phyloP scores from a whole-genome alignment of 768 basidiomycete genomes.

The Mycena maculata region DNA sequence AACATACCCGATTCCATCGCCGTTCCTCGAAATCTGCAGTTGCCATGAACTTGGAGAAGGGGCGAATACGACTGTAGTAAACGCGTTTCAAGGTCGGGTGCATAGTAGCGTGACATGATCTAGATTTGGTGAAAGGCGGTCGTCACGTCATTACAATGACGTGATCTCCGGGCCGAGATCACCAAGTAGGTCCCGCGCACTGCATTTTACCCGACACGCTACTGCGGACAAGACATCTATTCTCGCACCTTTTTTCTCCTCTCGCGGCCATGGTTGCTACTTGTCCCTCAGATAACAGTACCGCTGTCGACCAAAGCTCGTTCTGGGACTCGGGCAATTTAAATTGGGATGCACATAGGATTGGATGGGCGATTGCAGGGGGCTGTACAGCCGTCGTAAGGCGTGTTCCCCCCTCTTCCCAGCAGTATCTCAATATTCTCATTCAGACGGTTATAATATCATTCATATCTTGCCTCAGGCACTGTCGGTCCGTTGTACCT shows the following conservation, averaged over 20 bases:
- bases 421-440: not conserved
- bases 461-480: slow-evolving; percentile 62
- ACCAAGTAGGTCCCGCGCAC: too few species aligned
- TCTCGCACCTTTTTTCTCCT: not conserved
- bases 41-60: slow-evolving; percentile 16
- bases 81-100: too few species aligned
- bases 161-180: too few species aligned
- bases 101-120: too few species aligned
- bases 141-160: too few species aligned
- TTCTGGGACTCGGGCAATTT: slow-evolving; percentile 63
- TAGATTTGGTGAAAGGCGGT: too few species aligned
- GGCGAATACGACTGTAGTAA: too few species aligned
- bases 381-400: slow-evolving; percentile 62
- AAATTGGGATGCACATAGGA: slow-evolving; percentile 66
- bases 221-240: too few species aligned
- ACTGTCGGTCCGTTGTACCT: slow-evolving; percentile 66
- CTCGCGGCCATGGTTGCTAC: slow-evolving; percentile 2
- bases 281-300: slow-evolving; percentile 68
- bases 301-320: slow-evolving; percentile 61
- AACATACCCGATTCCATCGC: slow-evolving; percentile 36
- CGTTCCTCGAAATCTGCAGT: slow-evolving; percentile 31
- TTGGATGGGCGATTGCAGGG: slow-evolving; percentile 73
- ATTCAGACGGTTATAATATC: slow-evolving; percentile 72
- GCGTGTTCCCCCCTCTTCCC: slow-evolving; percentile 37
- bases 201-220: too few species aligned